Conservation (phyloP, 2,329 filamentous ascomycete genomes). For the Phaeosphaeriaceae sp. region DNA sequence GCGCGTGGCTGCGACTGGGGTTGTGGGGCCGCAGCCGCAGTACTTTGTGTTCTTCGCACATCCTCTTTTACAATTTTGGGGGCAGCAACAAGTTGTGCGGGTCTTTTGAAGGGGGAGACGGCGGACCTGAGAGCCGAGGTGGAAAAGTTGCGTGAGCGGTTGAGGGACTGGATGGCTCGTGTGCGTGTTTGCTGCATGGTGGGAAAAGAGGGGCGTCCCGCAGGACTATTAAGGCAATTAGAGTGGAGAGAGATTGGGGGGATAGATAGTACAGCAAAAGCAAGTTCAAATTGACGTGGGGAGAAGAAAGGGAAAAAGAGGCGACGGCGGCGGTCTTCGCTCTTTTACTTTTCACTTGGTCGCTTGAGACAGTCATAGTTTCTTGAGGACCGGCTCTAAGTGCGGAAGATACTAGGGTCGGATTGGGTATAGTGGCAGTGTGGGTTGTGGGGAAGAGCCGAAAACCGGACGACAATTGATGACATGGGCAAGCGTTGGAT, state of each 20-base stretch:
- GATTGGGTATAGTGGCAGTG: neutral
- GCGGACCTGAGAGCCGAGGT: conserved; percentile 49
- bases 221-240: conserved; percentile 13
- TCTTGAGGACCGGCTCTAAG: conserved; percentile 3
- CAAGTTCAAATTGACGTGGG: conserved; percentile 11
- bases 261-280: conserved; percentile 7
- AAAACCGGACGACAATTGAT: conserved; percentile 1
- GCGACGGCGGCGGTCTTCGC: neutral
- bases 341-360: conserved; percentile 25
- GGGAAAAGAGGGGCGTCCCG: conserved; percentile 24
- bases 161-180: conserved; percentile 44
- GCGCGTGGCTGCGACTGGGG: conserved; percentile 27
- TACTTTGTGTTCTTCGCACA: conserved; percentile 52
- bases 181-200: conserved; percentile 46
- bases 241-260: conserved; percentile 9
- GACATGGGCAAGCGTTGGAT: neutral
- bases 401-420: neutral
- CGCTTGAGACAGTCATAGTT: conserved; percentile 9
- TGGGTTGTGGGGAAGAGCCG: conserved; percentile 2
- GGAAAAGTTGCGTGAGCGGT: conserved; percentile 53
- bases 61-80: conserved; percentile 46
- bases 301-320: neutral
- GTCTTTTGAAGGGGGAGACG: conserved; percentile 53
- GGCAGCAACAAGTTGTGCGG: conserved; percentile 40
- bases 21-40: conserved; percentile 46